Evolutionary conservation across 2,329 filamentous ascomycete species (phyloP).

Genomic region (Anisogramma anomala): DNA sequence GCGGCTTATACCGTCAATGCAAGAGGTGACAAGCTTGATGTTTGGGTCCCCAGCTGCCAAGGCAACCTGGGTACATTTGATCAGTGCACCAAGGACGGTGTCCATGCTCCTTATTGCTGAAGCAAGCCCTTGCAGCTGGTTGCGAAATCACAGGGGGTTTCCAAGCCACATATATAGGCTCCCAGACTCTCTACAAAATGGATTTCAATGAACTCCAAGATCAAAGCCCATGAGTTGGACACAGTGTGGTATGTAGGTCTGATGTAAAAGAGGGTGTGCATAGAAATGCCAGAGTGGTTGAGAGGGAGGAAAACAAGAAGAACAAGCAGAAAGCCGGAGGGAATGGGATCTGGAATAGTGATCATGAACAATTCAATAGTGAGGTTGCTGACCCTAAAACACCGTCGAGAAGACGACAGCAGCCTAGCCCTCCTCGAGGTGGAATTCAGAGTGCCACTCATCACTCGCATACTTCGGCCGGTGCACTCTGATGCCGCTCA

Average conservation of each 20-base stretch:
- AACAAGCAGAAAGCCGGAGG: not conserved
- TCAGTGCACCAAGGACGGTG: not conserved
- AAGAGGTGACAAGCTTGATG: too few species aligned
- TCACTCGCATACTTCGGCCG: slow-evolving; percentile 12
- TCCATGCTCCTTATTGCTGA: not conserved
- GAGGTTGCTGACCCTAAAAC: not conserved
- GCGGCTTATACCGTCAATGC: not conserved
- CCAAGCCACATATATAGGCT: too few species aligned
- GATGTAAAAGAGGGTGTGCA: too few species aligned
- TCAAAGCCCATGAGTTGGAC: not conserved
- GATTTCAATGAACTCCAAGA: too few species aligned
- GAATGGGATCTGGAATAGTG: not conserved
- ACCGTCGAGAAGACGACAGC: not conserved
- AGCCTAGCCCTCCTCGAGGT: slow-evolving; percentile 1
- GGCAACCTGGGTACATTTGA: not conserved
- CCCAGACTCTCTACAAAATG: too few species aligned
- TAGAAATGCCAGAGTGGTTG: not conserved
- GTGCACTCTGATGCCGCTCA: not conserved
- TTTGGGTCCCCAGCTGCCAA: not conserved
- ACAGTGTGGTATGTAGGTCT: not conserved
- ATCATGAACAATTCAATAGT: too few species aligned
- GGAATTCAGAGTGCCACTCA: slow-evolving; percentile 10
- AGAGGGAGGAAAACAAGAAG: not conserved
- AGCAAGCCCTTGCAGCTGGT: not conserved
- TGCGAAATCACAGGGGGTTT: too few species aligned